Evolutionary conservation across 768 basidiomycete species (phyloP), one percentile per base, ranked within the genome.

Genomic region (Mycena pura): DNA sequence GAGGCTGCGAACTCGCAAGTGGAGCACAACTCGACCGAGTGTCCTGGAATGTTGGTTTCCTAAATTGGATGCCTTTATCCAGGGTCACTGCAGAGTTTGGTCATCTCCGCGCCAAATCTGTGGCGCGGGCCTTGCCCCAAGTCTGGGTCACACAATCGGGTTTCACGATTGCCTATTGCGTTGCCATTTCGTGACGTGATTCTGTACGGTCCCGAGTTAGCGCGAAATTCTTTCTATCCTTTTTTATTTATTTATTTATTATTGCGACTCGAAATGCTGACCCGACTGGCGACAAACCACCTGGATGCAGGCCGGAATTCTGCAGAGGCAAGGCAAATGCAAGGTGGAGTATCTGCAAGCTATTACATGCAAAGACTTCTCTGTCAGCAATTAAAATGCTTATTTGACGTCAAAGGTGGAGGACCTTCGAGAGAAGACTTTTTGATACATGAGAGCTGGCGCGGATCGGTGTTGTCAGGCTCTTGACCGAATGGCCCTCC

Each of bases 351-450:
- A 15, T 44, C 17, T 14, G 9, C 28, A 13, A 15, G 4, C 31
- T 51, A 63, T 58, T 58, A 63, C 62, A 51, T 63, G 55, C 55
- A 40, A 15, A 47, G 61, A 4, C 32, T 45, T 48, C 57, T 56
- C 54, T 62, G 61, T 56, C 60, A 56, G 48, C 41, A 80, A 81
- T 78, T 78, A 76, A 78, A 75, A 69, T 76, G 76, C 76, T 76
- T 75, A 73, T 76, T 74, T 71, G 71, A 72, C 62, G 51, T 59
- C 60, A 60, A 51, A 34, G 60, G 51, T 50, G 27, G 62, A 61
- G 60, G 32, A 39, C 34, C 48, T 66, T 60, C 46, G 40, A 41
- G 52, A 62, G 63, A 64, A 64, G 58, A 19, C 29, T 60, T 52
- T 54, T 61, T 61, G 60, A 61, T 61, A 28, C 28, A 24, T 27